Base-by-base conservation (phyloP, 495 filamentous ascomycete genomes). In the Neurospora sublineolata region DNA sequence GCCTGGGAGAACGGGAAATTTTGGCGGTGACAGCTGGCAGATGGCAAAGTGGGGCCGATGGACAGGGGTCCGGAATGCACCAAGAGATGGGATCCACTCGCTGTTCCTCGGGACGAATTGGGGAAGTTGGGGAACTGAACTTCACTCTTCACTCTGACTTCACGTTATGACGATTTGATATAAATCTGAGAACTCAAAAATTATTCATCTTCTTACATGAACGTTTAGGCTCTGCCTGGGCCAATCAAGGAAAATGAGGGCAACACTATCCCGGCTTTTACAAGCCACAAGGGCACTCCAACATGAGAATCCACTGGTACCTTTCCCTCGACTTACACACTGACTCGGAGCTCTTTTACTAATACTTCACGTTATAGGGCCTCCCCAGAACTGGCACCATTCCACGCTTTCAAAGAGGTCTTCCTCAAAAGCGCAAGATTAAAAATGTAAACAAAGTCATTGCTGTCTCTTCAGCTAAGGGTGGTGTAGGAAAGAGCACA, bases 401-500 rank as follows among this genome's bases (percentile, higher is more conserved):
- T 75, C 91, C 90, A 36, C 90, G 92, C 58, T 90, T 92, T 84
- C 93, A 93, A 72, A 89, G 93, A 73, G 93, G 94, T 33, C 87
- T 97, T 10, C 96, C 95, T 3, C 83, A 91, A 72, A 90, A 92
- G 75, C 89, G 92, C 69, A 86, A 85, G 77, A 94, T 99, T 73
- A 87, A 86, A 20, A 87, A 91, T 78, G 94, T 98, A 67, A 85
- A 87, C 75, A 95, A 97, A 76, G 88, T 97, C 20, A 86, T 99
- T 71, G 94, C 93, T 38, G 91, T 99, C 20, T 97, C 93, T 41
- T 97, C 94, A 0, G 95, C 96, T 7, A 99, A 99, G 76, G 95
- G 95, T 11, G 95, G 95, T 41, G 95, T 99, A 1, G 95, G 95
- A 1, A 99, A 99, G 78, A 94, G 91, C 60, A 99, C 95, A 18